phyloP scores from a whole-genome alignment of 1,139 yeast species.

The Candida tetrigidarum region DNA sequence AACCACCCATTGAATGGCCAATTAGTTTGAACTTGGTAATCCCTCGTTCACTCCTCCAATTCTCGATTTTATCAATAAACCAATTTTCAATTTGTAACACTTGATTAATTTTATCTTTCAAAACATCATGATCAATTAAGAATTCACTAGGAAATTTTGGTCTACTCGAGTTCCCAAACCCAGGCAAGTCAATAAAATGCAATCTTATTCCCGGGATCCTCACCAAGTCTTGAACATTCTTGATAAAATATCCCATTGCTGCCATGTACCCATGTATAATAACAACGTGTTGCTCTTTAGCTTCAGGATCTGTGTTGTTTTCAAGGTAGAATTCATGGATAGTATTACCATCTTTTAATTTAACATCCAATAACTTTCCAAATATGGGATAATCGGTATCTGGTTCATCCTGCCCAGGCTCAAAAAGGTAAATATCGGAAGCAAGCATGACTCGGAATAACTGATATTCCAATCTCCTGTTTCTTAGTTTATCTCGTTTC shows the following conservation, averaged over 20 bases:
- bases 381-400: slow-evolving; percentile 8
- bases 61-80: slow-evolving; percentile 47
- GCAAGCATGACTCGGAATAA: slow-evolving; percentile 39
- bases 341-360: slow-evolving; percentile 30
- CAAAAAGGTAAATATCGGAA: slow-evolving; percentile 29
- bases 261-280: slow-evolving; percentile 54
- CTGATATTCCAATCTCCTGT: slow-evolving; percentile 38
- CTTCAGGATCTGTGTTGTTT: slow-evolving; percentile 24
- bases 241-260: slow-evolving; percentile 47
- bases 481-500: slow-evolving; percentile 29
- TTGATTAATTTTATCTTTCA: slow-evolving; percentile 33
- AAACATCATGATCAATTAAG: slow-evolving; percentile 26
- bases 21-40: slow-evolving; percentile 35
- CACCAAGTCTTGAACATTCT: slow-evolving; percentile 39
- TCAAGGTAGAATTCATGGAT: slow-evolving; percentile 45
- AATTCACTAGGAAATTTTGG: slow-evolving; percentile 40
- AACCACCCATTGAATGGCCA: slow-evolving; percentile 53
- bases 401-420: slow-evolving; percentile 19
- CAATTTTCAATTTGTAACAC: slow-evolving; percentile 42
- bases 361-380: slow-evolving; percentile 36
- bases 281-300: slow-evolving; percentile 31
- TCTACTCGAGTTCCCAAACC: slow-evolving; percentile 50
- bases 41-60: slow-evolving; percentile 35
- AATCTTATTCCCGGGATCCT: slow-evolving; percentile 37
- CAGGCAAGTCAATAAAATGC: slow-evolving; percentile 46